A percentile compares a stretch with the other conserved stretches of the same genome.
phyloP scores from a whole-genome alignment of 129 eudicot genomes.

The Daucus carota region DH1_v3.0 NC_030387.2:40593001-40593500 shows the following conservation, averaged over 20 bases:
- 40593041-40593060: background rate
- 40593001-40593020: too few relatives aligned
- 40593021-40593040: background rate
- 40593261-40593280: constrained; percentile 23
- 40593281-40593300: constrained; percentile 25
- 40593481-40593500: constrained; percentile 69
- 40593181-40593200: constrained; percentile 28
- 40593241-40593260: constrained; percentile 25
- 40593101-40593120: background rate
- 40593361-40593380: constrained; percentile 17
- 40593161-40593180: constrained; percentile 28
- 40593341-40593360: constrained; percentile 44
- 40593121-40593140: background rate
- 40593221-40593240: constrained; percentile 23
- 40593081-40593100: background rate
- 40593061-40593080: background rate
- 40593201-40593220: constrained; percentile 37
- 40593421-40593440: constrained; percentile 53
- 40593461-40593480: constrained; percentile 45
- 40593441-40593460: constrained; percentile 50
- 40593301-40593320: constrained; percentile 22
- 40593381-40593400: constrained; percentile 20
- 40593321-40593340: constrained; percentile 23
- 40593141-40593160: background rate
- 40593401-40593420: constrained; percentile 50